These are phyloP conservation scores for Pseudonitzschia multiseries DNA, from an alignment of 108 stramenopile genomes.

Conservation along the genomic window DNA sequence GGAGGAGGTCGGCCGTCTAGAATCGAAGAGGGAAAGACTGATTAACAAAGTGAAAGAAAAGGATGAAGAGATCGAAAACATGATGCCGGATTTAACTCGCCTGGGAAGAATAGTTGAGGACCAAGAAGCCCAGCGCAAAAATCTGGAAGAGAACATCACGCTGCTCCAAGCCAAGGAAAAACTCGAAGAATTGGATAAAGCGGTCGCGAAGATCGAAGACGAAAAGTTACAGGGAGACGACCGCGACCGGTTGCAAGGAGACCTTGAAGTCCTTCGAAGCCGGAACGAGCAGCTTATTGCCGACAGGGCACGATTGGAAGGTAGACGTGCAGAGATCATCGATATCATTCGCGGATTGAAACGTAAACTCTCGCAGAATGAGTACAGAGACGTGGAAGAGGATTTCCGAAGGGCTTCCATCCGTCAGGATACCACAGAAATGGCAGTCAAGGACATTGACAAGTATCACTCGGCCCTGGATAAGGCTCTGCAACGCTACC, in stretches of 20 bases:
- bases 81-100: constrained; percentile 46
- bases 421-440: constrained; percentile 86
- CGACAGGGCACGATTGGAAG: constrained; percentile 47
- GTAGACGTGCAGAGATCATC: constrained; percentile 54
- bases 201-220: constrained; percentile 38
- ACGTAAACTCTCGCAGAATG: constrained; percentile 56
- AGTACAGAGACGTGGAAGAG: constrained; percentile 89
- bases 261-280: constrained; percentile 26
- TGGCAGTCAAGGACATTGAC: constrained; percentile 92
- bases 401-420: constrained; percentile 84
- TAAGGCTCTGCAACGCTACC: constrained; percentile 88
- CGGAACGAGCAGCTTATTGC: constrained; percentile 38
- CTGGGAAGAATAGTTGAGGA: constrained; percentile 58
- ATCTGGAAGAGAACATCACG: constrained; percentile 66
- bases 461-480: constrained; percentile 91
- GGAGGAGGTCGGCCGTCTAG: constrained; percentile 39
- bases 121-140: constrained; percentile 65
- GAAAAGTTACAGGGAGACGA: constrained; percentile 47
- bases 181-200: constrained; percentile 30
- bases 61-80: constrained; percentile 43
- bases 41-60: constrained; percentile 36
- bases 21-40: constrained; percentile 31
- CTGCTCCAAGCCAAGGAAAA: constrained; percentile 37
- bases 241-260: constrained; percentile 40
- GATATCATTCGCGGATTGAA: constrained; percentile 60